Conservation (phyloP, 257 asterid genomes). For the Solanum phureja region DNA sequence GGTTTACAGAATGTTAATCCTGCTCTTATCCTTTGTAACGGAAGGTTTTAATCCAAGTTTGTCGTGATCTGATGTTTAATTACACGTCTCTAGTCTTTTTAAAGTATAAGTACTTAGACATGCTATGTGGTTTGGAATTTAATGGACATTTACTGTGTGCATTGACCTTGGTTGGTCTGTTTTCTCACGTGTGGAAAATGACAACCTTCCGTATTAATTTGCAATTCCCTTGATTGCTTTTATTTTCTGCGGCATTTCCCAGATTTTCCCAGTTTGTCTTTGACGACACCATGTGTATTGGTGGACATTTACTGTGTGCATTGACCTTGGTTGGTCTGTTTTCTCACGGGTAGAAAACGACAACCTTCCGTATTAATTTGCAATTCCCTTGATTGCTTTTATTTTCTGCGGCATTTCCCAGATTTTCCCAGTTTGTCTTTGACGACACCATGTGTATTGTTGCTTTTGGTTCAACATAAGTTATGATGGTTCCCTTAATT, state of each 20-base stretch:
- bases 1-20: neutral
- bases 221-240: neutral
- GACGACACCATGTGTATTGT: neutral
- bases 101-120: neutral
- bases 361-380: neutral
- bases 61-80: neutral
- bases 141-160: neutral
- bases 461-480: neutral
- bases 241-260: neutral
- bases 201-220: neutral
- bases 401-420: neutral
- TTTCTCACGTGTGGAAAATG: neutral
- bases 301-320: neutral
- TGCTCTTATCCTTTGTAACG: neutral
- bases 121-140: neutral
- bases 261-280: neutral
- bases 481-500: constrained; percentile 4
- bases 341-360: too few species aligned
- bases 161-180: neutral
- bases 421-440: neutral
- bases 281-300: neutral
- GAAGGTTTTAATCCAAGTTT: neutral
- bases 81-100: neutral
- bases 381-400: neutral
- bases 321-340: too few species aligned